phyloP scores from a whole-genome alignment of 495 filamentous ascomycete species.

The Daldinia bambusicola region DNA sequence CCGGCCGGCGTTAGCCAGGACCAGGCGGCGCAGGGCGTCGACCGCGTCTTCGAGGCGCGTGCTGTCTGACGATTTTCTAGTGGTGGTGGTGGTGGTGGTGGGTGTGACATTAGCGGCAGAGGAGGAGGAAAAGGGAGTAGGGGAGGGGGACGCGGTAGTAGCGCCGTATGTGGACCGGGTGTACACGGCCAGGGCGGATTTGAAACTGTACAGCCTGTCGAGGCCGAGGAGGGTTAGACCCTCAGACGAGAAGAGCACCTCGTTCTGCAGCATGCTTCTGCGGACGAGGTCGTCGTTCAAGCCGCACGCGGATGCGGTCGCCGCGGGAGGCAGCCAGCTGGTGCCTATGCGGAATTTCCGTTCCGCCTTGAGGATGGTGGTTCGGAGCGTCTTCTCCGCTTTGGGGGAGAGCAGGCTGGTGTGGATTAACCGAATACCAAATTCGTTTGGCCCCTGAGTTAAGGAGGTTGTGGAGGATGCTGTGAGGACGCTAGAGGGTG shows the following conservation, averaged over 20 bases:
- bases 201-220: conserved; percentile 79
- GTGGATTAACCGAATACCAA: conserved; percentile 54
- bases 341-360: conserved; percentile 56
- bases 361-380: conserved; percentile 56
- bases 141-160: conserved; percentile 36
- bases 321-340: conserved; percentile 54
- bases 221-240: conserved; percentile 73
- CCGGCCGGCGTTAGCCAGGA: conserved; percentile 67
- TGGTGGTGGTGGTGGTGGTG: conserved; percentile 1
- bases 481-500: conserved; percentile 54
- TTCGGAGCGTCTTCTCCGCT: conserved; percentile 53
- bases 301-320: conserved; percentile 50
- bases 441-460: conserved; percentile 46
- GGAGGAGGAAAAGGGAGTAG: conserved; percentile 20
- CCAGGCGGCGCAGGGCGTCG: conserved; percentile 69
- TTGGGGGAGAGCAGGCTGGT: conserved; percentile 46
- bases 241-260: conserved; percentile 75
- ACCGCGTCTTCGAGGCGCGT: conserved; percentile 65
- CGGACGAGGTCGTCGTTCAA: conserved; percentile 65
- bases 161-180: conserved; percentile 45
- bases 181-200: conserved; percentile 69
- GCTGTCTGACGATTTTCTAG: conserved; percentile 59
- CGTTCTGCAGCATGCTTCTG: conserved; percentile 73
- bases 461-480: conserved; percentile 43
- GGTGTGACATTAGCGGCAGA: no score